Conservation (phyloP, 1,139 yeast genomes). For the Yamadazyma songkhlaensis region DNA sequence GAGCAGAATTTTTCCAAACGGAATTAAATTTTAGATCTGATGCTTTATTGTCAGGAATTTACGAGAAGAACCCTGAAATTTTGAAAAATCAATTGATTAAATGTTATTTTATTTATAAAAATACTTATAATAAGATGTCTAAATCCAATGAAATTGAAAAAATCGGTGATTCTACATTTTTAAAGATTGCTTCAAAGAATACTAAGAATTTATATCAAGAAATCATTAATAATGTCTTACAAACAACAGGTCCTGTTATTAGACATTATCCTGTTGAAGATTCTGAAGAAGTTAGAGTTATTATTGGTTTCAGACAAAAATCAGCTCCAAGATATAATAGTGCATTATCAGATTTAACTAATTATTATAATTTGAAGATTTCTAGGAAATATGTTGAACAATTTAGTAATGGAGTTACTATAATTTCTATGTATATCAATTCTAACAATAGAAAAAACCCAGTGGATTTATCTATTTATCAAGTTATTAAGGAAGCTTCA, state of each 20-base stretch:
- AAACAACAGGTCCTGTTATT: conserved; percentile 89
- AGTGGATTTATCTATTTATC: conserved; percentile 77
- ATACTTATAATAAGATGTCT: conserved; percentile 44
- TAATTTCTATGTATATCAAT: conserved; percentile 81
- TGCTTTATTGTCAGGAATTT: conserved; percentile 44
- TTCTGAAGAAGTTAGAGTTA: conserved; percentile 75
- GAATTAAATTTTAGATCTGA: conserved; percentile 50
- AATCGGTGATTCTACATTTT: conserved; percentile 79
- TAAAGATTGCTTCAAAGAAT: conserved; percentile 73
- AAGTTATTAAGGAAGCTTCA: conserved; percentile 92
- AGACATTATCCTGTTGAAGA: conserved; percentile 81
- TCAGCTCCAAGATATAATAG: conserved; percentile 86
- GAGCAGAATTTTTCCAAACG: conserved; percentile 85
- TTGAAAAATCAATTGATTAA: conserved; percentile 54
- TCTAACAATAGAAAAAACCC: conserved; percentile 46
- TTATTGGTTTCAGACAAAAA: conserved; percentile 84
- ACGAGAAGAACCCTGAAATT: conserved; percentile 28
- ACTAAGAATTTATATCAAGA: conserved; percentile 76
- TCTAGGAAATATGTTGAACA: conserved; percentile 94
- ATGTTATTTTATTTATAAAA: conserved; percentile 85
- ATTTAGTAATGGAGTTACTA: conserved; percentile 83
- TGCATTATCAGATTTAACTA: conserved; percentile 83
- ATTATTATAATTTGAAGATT: conserved; percentile 82
- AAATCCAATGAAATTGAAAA: conserved; percentile 38
- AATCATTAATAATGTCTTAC: conserved; percentile 65